phyloP scores from a whole-genome alignment of 2,329 filamentous ascomycete genomes.

The Metarhizium guizhouense region DNA sequence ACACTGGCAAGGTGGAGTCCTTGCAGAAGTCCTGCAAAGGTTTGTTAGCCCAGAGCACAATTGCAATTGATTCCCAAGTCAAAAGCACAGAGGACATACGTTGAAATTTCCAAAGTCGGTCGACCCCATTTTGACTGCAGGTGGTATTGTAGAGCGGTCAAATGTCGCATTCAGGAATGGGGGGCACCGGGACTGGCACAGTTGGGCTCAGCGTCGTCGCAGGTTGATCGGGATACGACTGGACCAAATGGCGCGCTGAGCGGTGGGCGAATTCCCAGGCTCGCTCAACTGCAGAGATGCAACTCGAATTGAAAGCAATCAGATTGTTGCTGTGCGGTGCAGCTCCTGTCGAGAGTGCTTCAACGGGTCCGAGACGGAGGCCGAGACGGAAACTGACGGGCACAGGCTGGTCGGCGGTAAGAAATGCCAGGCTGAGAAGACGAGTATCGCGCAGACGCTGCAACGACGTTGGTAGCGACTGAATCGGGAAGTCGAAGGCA shows the following conservation, averaged over 20 bases:
- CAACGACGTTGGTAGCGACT: background rate
- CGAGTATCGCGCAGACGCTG: background rate
- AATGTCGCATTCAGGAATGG: slow-evolving; percentile 2
- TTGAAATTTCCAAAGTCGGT: slow-evolving; percentile 54
- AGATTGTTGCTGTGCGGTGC: background rate
- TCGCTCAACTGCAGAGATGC: background rate
- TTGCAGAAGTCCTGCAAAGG: slow-evolving; percentile 64
- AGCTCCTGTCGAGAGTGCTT: background rate
- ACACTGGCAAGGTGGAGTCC: slow-evolving; percentile 74
- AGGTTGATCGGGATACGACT: background rate
- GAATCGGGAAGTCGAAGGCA: background rate
- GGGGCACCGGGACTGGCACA: background rate
- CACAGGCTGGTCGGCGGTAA: background rate
- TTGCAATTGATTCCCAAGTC: background rate
- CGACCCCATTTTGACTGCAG: slow-evolving; percentile 42
- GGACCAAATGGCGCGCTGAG: slow-evolving; percentile 9
- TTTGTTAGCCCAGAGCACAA: slow-evolving; percentile 14
- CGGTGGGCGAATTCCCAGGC: slow-evolving; percentile 6
- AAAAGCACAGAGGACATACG: slow-evolving; percentile 25
- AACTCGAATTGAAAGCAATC: background rate
- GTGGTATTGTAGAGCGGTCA: slow-evolving; percentile 12
- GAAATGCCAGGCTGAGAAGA: background rate
- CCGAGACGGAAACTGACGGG: background rate
- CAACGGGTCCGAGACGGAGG: too few relatives aligned
- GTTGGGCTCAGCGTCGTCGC: background rate